Evolutionary conservation across 176 grass and related monocot species (phyloP), one percentile per base, ranked within the genome.

Genomic region (Triticum timopheevii): DNA sequence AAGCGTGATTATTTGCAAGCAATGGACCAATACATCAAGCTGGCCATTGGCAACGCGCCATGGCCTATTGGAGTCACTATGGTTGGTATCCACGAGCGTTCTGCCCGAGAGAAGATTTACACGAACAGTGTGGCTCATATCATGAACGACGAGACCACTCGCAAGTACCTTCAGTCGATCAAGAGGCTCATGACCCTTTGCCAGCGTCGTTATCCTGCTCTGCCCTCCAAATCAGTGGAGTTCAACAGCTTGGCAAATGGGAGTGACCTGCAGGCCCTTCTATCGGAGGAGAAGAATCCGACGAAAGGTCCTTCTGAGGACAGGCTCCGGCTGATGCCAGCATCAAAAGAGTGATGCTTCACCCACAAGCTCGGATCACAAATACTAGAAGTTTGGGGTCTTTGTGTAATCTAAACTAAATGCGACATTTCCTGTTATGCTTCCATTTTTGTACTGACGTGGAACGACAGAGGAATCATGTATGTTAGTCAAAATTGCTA

Each of bases 21-120:
- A 52, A 99, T 94, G 94, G 94, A 99, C 49, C 89, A 86, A 73
- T 99, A 97, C 77, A 97, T 97, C 69, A 96, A 96, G 77, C 73
- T 99, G 36, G 90, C 92, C 22, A 99, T 99, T 74, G 94, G 97
- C 23, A 99, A 99, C 24, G 92, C 94, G 33, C 97, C 94, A 22
- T 99, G 92, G 92, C 97, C 97, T 49, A 96, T 99, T 68, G 94
- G 97, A 69, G 94, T 99, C 59, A 97, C 97, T 40, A 99, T 96
- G 94, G 97, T 99, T 80, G 94, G 90, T 56, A 96, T 96, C 89
- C 97, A 97, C 5, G 94, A 99, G 83, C 94, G 94, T 82, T 99
- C 90, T 6, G 94, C 94, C 1, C 92, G 90, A 56, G 92, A 96
- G 86, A 99, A 96, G 80, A 99, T 99, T 58, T 86, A 89, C 89